Evolutionary conservation across 805 yeast species (phyloP).

Genomic region (Candida tibetensis): DNA sequence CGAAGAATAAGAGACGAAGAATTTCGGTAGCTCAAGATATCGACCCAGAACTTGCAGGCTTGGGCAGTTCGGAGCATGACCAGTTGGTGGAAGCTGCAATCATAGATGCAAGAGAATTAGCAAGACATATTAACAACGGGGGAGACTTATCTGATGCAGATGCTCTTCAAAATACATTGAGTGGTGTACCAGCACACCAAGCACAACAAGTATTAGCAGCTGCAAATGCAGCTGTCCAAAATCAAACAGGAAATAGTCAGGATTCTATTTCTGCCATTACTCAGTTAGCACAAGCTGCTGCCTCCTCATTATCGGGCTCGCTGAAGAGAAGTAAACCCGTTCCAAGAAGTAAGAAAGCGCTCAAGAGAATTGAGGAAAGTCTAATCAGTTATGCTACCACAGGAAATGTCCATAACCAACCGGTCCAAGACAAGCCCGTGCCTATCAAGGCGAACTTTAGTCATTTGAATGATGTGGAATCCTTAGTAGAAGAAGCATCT

Average conservation of each 20-base stretch:
- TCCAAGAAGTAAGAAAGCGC: conserved; percentile 5
- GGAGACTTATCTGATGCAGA: conserved; percentile 8
- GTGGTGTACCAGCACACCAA: conserved; percentile 22
- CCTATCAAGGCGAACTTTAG: conserved; percentile 18
- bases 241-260: conserved; percentile 5
- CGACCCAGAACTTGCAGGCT: conserved; percentile 38
- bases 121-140: conserved; percentile 31
- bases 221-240: conserved; percentile 24
- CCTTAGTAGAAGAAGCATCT: conserved; percentile 35
- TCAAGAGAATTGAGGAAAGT: conserved; percentile 8
- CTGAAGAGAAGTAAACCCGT: conserved; percentile 6
- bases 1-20: conserved; percentile 10
- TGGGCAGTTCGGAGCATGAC: conserved; percentile 51
- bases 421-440: not conserved
- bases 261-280: conserved; percentile 24
- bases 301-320: conserved; percentile 16
- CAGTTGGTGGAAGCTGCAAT: conserved; percentile 70
- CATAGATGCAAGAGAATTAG: conserved; percentile 63
- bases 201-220: conserved; percentile 30
- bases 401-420: not conserved
- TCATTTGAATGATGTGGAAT: conserved; percentile 28
- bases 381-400: conserved; percentile 5
- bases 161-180: conserved; percentile 10
- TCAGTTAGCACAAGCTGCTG: conserved; percentile 30
- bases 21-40: conserved; percentile 19